Conservation (phyloP, 1,284 basidiomycete species). For the Tilletia indica region DNA sequence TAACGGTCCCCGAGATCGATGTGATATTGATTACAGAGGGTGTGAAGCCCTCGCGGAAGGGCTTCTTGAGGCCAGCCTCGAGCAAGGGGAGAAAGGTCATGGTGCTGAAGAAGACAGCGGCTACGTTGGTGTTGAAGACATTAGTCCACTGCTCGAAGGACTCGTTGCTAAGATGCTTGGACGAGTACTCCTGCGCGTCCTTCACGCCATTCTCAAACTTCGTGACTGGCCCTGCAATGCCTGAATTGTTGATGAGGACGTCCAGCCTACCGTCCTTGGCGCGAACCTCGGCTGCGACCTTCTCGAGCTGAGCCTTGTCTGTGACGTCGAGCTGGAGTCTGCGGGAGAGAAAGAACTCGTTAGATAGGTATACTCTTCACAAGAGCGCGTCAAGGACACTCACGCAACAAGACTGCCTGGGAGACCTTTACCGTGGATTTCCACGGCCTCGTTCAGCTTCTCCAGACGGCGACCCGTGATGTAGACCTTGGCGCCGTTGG, state of each 20-base stretch:
- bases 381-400: neutral
- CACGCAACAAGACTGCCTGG: conserved; percentile 27
- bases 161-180: conserved; percentile 32
- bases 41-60: conserved; percentile 11
- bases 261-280: conserved; percentile 27
- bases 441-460: conserved; percentile 32
- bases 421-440: conserved; percentile 18
- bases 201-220: conserved; percentile 24
- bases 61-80: conserved; percentile 20
- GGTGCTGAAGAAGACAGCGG: conserved; percentile 39
- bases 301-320: conserved; percentile 7
- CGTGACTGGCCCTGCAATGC: conserved; percentile 44
- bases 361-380: neutral
- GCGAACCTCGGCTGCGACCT: conserved; percentile 27
- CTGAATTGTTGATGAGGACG: conserved; percentile 48
- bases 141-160: conserved; percentile 31
- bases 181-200: conserved; percentile 22
- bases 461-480: conserved; percentile 40
- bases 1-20: conserved; percentile 30
- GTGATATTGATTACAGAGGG: conserved; percentile 22
- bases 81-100: conserved; percentile 49
- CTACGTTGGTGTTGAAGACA: conserved; percentile 35
- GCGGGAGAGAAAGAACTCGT: neutral
- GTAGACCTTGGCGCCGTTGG: conserved; percentile 49
- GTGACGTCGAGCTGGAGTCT: conserved; percentile 27